Evolutionary conservation across 2,329 filamentous ascomycete genomes (phyloP).

Genomic region (Ophiocordyceps camponoti-rufipedis): DNA sequence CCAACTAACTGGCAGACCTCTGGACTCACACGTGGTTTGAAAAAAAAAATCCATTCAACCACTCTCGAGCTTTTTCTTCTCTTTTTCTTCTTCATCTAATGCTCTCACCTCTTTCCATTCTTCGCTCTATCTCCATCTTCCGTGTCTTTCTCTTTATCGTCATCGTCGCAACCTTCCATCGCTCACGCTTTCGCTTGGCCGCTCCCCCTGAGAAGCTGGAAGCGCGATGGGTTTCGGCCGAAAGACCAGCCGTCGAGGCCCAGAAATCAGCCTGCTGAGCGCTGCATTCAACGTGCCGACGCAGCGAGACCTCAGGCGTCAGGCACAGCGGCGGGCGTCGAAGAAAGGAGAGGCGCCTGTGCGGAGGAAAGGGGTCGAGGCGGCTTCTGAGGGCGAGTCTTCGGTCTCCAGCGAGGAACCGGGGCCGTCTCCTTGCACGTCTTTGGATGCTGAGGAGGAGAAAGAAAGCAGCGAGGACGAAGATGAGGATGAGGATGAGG

Average conservation of each 20-base stretch:
- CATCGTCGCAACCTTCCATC: background rate
- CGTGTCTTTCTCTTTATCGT: background rate
- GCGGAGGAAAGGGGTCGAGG: background rate
- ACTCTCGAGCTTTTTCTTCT: background rate
- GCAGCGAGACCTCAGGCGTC: constrained; percentile 3
- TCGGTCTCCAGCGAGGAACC: too few species aligned
- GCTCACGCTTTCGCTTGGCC: background rate
- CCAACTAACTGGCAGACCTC: background rate
- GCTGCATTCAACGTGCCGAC: constrained; percentile 7
- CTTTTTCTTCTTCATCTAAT: background rate
- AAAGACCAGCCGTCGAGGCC: constrained; percentile 1
- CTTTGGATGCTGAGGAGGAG: too few species aligned
- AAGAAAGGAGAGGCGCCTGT: background rate
- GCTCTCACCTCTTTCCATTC: background rate
- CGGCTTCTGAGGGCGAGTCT: too few species aligned
- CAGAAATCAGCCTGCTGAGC: constrained; percentile 5
- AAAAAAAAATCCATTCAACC: too few species aligned
- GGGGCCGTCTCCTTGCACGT: too few species aligned
- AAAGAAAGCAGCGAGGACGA: background rate
- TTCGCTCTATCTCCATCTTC: background rate
- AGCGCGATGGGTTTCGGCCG: constrained; percentile 4
- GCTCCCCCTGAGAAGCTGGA: background rate
- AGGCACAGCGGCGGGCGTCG: background rate
- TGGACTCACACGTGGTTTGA: background rate
- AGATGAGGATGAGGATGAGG: background rate